phyloP scores from a whole-genome alignment of 2,329 filamentous ascomycete species.

The Aspergillus amoenus region DNA sequence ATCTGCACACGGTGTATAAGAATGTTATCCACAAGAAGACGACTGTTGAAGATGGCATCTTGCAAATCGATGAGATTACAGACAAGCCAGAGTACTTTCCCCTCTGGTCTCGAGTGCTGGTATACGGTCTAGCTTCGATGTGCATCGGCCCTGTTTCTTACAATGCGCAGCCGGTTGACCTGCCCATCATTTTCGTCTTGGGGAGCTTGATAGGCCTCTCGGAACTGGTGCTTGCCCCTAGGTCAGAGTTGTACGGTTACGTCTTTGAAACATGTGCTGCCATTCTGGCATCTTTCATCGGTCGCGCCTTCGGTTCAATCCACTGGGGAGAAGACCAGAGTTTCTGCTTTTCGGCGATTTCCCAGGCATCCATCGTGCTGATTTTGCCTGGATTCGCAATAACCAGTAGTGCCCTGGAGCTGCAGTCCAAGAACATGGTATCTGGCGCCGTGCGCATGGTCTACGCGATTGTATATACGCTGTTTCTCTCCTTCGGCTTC shows the following conservation, averaged over 20 bases:
- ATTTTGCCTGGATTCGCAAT: slow-evolving; percentile 70
- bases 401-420: slow-evolving; percentile 61
- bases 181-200: slow-evolving; percentile 73
- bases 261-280: slow-evolving; percentile 64
- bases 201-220: slow-evolving; percentile 71
- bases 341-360: slow-evolving; percentile 70
- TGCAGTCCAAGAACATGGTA: slow-evolving; percentile 68
- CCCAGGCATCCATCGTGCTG: slow-evolving; percentile 72
- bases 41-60: slow-evolving; percentile 32
- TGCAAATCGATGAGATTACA: slow-evolving; percentile 40
- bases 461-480: slow-evolving; percentile 71
- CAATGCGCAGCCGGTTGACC: slow-evolving; percentile 69
- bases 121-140: slow-evolving; percentile 73
- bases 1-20: slow-evolving; percentile 46
- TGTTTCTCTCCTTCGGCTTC: slow-evolving; percentile 71
- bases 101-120: slow-evolving; percentile 54
- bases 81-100: slow-evolving; percentile 53
- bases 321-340: slow-evolving; percentile 39
- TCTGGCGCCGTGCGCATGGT: slow-evolving; percentile 72
- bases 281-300: slow-evolving; percentile 65
- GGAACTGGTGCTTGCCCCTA: slow-evolving; percentile 71
- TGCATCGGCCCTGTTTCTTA: slow-evolving; percentile 78
- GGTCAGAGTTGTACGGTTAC: slow-evolving; percentile 66
- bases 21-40: slow-evolving; percentile 45
- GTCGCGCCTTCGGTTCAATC: slow-evolving; percentile 66